Conservation (phyloP, 129 eudicot species). For the Escallonia herrerae region DNA sequence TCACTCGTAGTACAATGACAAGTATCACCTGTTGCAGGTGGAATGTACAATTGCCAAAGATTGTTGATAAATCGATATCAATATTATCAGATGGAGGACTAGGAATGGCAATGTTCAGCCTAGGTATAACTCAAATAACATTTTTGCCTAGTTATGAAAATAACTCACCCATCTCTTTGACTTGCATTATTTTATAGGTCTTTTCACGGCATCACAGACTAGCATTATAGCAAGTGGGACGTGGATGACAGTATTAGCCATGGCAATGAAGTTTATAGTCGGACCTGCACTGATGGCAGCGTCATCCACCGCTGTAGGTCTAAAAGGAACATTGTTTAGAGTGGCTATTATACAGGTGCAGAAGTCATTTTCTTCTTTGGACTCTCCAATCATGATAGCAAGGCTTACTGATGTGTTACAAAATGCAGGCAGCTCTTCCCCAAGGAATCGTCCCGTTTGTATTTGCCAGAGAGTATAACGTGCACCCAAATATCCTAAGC, state of each 20-base stretch:
- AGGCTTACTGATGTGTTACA: constrained; percentile 1
- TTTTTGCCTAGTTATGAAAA: not conserved
- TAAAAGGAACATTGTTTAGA: constrained; percentile 45
- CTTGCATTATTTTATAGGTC: constrained; percentile 32
- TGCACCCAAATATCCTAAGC: constrained; percentile 72
- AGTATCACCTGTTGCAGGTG: constrained; percentile 39
- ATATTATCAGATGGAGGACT: constrained; percentile 81
- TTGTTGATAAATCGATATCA: constrained; percentile 52
- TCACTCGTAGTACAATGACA: not conserved
- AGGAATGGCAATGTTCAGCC: constrained; percentile 97
- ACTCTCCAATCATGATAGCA: not conserved
- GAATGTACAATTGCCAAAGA: constrained; percentile 53
- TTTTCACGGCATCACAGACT: constrained; percentile 82
- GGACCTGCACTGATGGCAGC: constrained; percentile 69
- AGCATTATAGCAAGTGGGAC: constrained; percentile 55
- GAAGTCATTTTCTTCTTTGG: too few species aligned
- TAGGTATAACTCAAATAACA: constrained; percentile 35
- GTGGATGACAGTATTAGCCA: constrained; percentile 41
- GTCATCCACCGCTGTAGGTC: constrained; percentile 49
- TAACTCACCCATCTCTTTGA: not conserved
- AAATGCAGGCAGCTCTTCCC: constrained; percentile 78
- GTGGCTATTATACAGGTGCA: constrained; percentile 67
- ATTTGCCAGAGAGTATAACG: constrained; percentile 66
- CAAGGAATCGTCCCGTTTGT: constrained; percentile 94
- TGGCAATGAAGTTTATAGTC: constrained; percentile 52